Conservation (phyloP, 257 asterid species). For the Gentiana straminea region DNA sequence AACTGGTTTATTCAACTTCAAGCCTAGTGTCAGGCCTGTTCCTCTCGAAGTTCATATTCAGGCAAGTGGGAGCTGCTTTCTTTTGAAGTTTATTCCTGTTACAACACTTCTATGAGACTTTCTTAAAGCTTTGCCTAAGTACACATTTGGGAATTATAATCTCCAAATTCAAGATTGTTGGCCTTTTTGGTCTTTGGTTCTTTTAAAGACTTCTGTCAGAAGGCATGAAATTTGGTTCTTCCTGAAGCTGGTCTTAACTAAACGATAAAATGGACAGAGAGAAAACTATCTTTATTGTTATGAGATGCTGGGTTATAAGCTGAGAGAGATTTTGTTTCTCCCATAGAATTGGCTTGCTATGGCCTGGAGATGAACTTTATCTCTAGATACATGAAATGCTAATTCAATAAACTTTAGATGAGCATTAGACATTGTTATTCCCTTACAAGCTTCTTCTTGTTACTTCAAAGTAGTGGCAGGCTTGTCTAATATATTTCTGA, state of each 20-base stretch:
- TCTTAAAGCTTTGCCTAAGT: not conserved
- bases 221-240: not conserved
- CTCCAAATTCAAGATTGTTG: not conserved
- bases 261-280: not conserved
- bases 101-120: not conserved
- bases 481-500: not conserved
- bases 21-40: constrained; percentile 99
- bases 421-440: too few species aligned
- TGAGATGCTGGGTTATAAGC: not conserved
- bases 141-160: not conserved
- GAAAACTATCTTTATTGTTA: not conserved
- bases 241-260: not conserved
- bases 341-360: too few species aligned
- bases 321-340: not conserved
- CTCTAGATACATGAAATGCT: not conserved
- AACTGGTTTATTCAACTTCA: constrained; percentile 85
- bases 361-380: not conserved
- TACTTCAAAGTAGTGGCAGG: too few species aligned
- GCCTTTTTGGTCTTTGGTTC: not conserved
- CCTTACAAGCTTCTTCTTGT: too few species aligned
- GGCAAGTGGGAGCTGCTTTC: constrained; percentile 41
- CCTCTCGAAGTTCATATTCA: constrained; percentile 99
- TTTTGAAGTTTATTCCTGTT: constrained; percentile 10
- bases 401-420: not conserved
- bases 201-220: not conserved